Evolutionary conservation across 2,329 filamentous ascomycete genomes (phyloP).

Genomic region (Trichoderma guizhouense): DNA sequence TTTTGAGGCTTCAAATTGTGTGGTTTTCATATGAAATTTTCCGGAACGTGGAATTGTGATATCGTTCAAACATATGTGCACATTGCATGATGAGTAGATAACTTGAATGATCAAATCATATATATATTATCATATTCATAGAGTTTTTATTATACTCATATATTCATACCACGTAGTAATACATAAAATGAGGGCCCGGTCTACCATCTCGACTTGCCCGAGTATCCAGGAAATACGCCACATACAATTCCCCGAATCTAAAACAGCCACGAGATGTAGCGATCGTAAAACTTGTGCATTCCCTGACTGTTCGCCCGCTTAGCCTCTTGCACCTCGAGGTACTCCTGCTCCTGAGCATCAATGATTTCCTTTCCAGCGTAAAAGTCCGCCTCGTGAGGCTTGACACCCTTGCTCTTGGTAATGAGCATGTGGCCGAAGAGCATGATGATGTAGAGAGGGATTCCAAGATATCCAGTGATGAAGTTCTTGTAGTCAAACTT

Average conservation of each 20-base stretch:
- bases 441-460: constrained; percentile 68
- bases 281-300: constrained; percentile 36
- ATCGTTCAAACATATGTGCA: too few relatives aligned
- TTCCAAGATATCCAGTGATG: constrained; percentile 73
- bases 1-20: not conserved
- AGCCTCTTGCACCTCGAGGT: constrained; percentile 46
- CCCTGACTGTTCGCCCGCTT: constrained; percentile 28
- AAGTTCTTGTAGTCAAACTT: constrained; percentile 72
- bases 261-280: constrained; percentile 38
- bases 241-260: constrained; percentile 23
- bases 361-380: constrained; percentile 71
- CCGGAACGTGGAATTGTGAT: not conserved
- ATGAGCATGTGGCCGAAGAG: constrained; percentile 65
- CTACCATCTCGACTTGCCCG: not conserved
- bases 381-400: constrained; percentile 61
- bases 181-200: not conserved
- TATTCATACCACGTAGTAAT: not conserved
- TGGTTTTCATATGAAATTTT: not conserved
- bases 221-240: too few relatives aligned
- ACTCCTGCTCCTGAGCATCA: constrained; percentile 69
- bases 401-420: constrained; percentile 52
- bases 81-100: too few relatives aligned
- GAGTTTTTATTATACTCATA: not conserved
- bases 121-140: not conserved
- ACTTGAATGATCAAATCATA: not conserved